Conservation (phyloP, 2,329 filamentous ascomycete genomes). For the Cercospora nicotianae region DNA sequence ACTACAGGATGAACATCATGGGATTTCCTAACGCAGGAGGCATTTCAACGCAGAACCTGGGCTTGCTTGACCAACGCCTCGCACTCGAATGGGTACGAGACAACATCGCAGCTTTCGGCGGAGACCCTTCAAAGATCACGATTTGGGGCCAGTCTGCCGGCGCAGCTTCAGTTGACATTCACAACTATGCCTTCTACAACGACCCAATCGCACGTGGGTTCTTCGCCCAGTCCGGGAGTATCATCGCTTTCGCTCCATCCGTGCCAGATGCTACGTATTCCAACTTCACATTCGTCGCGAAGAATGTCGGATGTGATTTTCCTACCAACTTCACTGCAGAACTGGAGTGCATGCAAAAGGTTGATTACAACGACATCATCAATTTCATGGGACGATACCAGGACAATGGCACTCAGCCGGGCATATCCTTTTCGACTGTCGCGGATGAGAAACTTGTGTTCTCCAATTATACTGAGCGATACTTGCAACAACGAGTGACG, state of each 20-base stretch:
- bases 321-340: constrained; percentile 30
- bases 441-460: constrained; percentile 32
- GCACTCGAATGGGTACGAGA: constrained; percentile 43
- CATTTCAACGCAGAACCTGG: constrained; percentile 40
- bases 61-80: constrained; percentile 44
- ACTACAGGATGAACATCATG: constrained; percentile 44
- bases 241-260: constrained; percentile 28
- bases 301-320: constrained; percentile 39
- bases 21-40: constrained; percentile 39
- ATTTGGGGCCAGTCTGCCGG: constrained; percentile 42
- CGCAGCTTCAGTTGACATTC: constrained; percentile 31
- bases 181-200: constrained; percentile 36
- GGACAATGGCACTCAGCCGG: not conserved
- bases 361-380: constrained; percentile 19
- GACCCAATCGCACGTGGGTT: constrained; percentile 42
- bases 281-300: constrained; percentile 44
- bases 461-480: constrained; percentile 25
- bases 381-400: constrained; percentile 3
- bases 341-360: constrained; percentile 42
- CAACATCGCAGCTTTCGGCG: constrained; percentile 47
- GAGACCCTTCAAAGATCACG: constrained; percentile 42
- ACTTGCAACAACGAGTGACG: constrained; percentile 37
- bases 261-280: constrained; percentile 24
- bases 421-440: constrained; percentile 33
- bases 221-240: constrained; percentile 46